Evolutionary conservation across 169 alveolate species (phyloP).

Genomic region (Besnoitia besnoiti): DNA sequence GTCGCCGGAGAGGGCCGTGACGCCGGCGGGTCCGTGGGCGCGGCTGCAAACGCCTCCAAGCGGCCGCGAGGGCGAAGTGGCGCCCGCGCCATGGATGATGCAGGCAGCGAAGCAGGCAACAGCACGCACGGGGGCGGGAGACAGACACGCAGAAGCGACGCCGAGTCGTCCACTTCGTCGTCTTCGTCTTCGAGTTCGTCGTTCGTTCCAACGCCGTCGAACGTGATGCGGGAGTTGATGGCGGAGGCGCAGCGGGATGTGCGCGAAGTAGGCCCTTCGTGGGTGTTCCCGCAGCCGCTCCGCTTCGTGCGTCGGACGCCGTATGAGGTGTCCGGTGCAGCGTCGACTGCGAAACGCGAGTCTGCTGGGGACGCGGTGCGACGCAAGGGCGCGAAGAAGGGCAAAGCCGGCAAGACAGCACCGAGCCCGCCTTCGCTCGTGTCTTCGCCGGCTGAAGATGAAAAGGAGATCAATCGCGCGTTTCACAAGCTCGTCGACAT

Average conservation of each 20-base stretch:
- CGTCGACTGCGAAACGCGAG: constrained; percentile 18
- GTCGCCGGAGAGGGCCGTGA: neutral
- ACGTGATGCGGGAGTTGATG: constrained; percentile 72
- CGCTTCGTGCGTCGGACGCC: constrained; percentile 51
- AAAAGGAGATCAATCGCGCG: neutral
- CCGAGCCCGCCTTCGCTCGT: neutral
- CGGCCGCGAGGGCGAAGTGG: constrained; percentile 35
- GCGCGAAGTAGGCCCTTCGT: constrained; percentile 57
- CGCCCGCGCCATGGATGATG: neutral
- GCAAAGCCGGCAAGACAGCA: neutral
- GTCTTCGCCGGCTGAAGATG: neutral
- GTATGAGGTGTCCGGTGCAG: too few species aligned
- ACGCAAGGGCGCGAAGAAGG: neutral
- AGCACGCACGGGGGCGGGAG: constrained; percentile 58
- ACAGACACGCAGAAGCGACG: constrained; percentile 47
- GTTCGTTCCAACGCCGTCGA: constrained; percentile 75
- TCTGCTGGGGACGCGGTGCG: neutral
- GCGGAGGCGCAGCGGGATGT: constrained; percentile 69
- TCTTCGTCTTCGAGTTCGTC: neutral
- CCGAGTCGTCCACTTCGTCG: neutral
- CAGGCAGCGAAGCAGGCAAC: constrained; percentile 55
- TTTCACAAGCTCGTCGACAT: neutral
- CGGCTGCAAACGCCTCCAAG: constrained; percentile 54
- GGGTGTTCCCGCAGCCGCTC: constrained; percentile 56
- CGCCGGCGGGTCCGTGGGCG: constrained; percentile 40